Percentiles rank a stretch among this genome's conserved stretches.
Conservation (phyloP, 75 land plant genomes). For the Selaginella tamariscina region DNA sequence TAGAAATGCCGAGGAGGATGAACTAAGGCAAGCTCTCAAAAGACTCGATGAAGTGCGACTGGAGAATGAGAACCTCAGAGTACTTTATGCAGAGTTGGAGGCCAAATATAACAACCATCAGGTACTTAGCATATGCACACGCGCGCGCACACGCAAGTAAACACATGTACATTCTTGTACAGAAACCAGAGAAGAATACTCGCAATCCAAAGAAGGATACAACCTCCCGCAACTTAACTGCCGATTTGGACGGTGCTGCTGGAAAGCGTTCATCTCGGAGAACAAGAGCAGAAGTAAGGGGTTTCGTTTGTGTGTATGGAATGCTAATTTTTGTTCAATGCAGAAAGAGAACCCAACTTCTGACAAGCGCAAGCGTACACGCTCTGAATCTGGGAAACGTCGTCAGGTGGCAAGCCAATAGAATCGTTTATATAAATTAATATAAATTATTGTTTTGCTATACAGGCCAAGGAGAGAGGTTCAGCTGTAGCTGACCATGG, state of each 20-base stretch:
- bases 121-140: slow-evolving; percentile 3
- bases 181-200: slow-evolving; percentile 1
- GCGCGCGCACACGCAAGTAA: too few species aligned
- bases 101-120: neutral
- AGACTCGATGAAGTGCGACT: slow-evolving; percentile 9
- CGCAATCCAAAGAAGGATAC: neutral
- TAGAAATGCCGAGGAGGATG: neutral
- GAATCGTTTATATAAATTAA: neutral
- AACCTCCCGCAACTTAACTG: slow-evolving; percentile 7
- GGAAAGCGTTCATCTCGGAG: neutral
- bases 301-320: neutral
- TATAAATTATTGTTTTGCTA: neutral
- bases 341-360: neutral
- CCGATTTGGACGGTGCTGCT: slow-evolving; percentile 13
- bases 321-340: neutral
- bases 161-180: neutral
- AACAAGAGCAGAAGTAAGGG: neutral
- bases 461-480: neutral
- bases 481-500: neutral
- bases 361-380: neutral
- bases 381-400: neutral
- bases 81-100: slow-evolving; percentile 16
- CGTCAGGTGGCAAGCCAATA: neutral
- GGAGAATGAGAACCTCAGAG: slow-evolving; percentile 13
- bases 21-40: slow-evolving; percentile 6